Evolutionary conservation across 2,329 filamentous ascomycete species (phyloP).

Genomic region (Ampelomyces quisqualis): DNA sequence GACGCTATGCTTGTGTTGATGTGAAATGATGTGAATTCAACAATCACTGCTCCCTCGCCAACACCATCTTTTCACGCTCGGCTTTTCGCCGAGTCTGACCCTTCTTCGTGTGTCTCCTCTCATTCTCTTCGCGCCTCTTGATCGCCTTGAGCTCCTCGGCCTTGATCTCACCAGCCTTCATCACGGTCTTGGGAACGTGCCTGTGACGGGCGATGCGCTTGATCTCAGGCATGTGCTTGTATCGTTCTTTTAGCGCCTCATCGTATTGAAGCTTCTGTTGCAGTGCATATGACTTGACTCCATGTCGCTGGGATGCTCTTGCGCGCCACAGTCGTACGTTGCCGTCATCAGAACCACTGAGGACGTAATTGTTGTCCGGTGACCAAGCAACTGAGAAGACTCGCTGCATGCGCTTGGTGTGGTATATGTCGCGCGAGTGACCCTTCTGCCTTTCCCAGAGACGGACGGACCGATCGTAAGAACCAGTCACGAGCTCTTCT

Average conservation of each 20-base stretch:
- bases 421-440: constrained; percentile 89
- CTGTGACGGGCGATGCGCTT: constrained; percentile 85
- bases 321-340: constrained; percentile 89
- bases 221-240: constrained; percentile 95
- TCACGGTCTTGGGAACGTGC: constrained; percentile 87
- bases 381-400: constrained; percentile 85
- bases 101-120: constrained; percentile 86
- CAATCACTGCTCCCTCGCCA: constrained; percentile 66
- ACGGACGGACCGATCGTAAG: constrained; percentile 83
- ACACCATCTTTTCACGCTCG: constrained; percentile 90
- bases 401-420: constrained; percentile 96
- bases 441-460: constrained; percentile 80
- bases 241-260: constrained; percentile 76
- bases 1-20: constrained; percentile 35
- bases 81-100: constrained; percentile 70
- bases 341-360: constrained; percentile 91
- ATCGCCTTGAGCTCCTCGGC: constrained; percentile 80
- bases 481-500: constrained; percentile 86
- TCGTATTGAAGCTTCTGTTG: constrained; percentile 91
- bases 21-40: constrained; percentile 2
- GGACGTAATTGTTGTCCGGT: constrained; percentile 83
- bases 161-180: constrained; percentile 97
- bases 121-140: constrained; percentile 91
- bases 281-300: constrained; percentile 81
- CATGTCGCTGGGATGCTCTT: constrained; percentile 77